Conservation (phyloP, 179 eudicot genomes). For the Beta macrorhiza region DNA sequence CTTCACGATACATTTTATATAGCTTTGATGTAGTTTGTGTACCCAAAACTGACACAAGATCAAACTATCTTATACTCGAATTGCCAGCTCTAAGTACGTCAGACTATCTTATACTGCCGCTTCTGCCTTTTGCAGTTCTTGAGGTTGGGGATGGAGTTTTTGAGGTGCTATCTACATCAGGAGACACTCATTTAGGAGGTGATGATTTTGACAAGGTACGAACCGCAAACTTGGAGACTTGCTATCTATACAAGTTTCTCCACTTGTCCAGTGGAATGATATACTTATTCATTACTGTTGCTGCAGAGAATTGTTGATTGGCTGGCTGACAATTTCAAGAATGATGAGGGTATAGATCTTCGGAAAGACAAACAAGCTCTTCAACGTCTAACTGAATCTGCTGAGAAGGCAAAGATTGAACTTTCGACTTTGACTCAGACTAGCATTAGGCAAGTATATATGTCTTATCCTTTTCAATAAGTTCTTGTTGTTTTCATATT, state of each 20-base stretch:
- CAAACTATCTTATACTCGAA: background rate
- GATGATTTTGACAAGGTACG: conserved; percentile 66
- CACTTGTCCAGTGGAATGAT: no score
- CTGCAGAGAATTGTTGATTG: conserved; percentile 56
- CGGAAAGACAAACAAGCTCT: conserved; percentile 56
- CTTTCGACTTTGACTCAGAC: conserved; percentile 55
- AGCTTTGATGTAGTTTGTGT: no score
- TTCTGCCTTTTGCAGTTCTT: conserved; percentile 34
- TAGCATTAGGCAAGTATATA: conserved; percentile 38
- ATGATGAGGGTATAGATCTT: conserved; percentile 56
- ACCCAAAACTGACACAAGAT: no score
- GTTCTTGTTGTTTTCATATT: background rate
- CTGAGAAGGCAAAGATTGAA: conserved; percentile 68
- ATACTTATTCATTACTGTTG: background rate
- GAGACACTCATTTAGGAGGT: conserved; percentile 62
- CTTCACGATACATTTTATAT: no score
- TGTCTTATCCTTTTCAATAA: background rate
- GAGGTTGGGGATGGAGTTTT: conserved; percentile 71
- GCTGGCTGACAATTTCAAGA: conserved; percentile 46
- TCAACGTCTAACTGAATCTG: conserved; percentile 58
- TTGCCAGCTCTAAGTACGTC: background rate
- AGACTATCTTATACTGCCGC: background rate
- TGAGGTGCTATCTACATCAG: conserved; percentile 61
- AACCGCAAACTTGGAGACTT: background rate
- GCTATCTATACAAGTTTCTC: background rate